Conservation (phyloP, 805 yeast genomes). For the Candida anglica region DNA sequence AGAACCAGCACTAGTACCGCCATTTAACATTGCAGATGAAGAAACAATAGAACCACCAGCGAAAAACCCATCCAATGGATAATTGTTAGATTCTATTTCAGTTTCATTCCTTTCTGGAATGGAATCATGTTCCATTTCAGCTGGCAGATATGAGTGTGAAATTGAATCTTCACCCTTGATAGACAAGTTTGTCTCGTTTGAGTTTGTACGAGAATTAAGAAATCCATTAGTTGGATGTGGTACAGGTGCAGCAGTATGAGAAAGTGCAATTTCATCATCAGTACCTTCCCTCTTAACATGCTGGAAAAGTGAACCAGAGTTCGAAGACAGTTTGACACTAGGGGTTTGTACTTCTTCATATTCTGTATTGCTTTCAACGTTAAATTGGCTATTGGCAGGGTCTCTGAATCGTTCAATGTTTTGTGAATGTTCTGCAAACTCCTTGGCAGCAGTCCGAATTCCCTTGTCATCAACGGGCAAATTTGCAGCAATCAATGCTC, state of each 20-base stretch:
- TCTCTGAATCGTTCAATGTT: slow-evolving; percentile 2
- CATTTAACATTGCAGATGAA: slow-evolving; percentile 1
- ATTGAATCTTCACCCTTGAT: too few species aligned
- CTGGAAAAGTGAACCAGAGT: too few species aligned
- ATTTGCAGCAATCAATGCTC: slow-evolving; percentile 39
- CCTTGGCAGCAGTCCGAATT: slow-evolving; percentile 19
- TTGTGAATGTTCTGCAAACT: slow-evolving; percentile 30
- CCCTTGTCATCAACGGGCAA: slow-evolving; percentile 16
- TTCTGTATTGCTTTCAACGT: background rate
- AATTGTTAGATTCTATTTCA: too few species aligned
- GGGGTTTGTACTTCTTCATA: too few species aligned
- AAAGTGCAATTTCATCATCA: too few species aligned
- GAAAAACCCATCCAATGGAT: slow-evolving; percentile 13
- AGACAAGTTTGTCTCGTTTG: too few species aligned
- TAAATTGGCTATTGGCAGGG: background rate
- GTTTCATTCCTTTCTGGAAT: background rate
- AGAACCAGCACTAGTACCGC: too few species aligned
- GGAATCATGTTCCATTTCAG: background rate
- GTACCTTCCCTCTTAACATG: too few species aligned
- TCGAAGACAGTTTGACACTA: too few species aligned
- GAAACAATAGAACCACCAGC: slow-evolving; percentile 11
- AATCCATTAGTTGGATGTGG: too few species aligned
- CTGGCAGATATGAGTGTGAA: background rate
- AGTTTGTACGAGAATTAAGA: too few species aligned
- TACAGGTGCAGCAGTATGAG: too few species aligned